Base-by-base conservation (phyloP, 2,329 filamentous ascomycete species). In the Pseudofabraea citricarpa region DNA sequence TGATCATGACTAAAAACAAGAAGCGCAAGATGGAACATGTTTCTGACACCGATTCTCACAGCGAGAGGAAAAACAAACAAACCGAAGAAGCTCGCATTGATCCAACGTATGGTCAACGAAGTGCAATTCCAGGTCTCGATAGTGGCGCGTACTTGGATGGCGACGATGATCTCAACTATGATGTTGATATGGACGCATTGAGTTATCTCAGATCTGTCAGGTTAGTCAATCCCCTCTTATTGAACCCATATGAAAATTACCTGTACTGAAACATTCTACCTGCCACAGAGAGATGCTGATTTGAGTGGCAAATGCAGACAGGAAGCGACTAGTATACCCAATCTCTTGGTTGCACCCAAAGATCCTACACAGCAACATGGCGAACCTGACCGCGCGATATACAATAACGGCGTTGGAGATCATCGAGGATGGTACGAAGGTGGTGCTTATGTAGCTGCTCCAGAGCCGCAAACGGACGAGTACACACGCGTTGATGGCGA, bases 241-340 rank as follows among this genome's bases (percentile, higher is more conserved):
- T 16, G 20, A 36, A 13, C 9, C 18, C 33, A 15, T 19, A 19
- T 19, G 33, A 8, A 24, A 22, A 51, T 39, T n/a, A 44, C 29
- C 42, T 49, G 49, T 67, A 59, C 74, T 77, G 67, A 75, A 42
- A 48, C 27, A 16, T 42, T 13, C 19, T 18, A 23, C 21, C 24
- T n/a, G 26, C 24, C 22, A 15, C 8, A 55, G 46, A 47, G 18
- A 20, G 33, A 45, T 44, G 44, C 54, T 74, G 60, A 71, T 66
- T 66, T 72, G 68, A 72, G 68, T 71, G 60, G 29, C 20, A 23
- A 27, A 24, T 54, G 48, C 65, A 93, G 87, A 68, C 75, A 79
- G 53, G 82, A 94, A 76, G 87, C 87, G n/a, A 79, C 71, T 47
- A 67, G 72, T 8, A 83, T 94, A 24, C 88, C 88, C 1, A 75